Percentiles rank a stretch among this genome's conserved stretches.
Conservation (phyloP, 192 early-diverging fungal species). For the Coemansia sp. region DNA sequence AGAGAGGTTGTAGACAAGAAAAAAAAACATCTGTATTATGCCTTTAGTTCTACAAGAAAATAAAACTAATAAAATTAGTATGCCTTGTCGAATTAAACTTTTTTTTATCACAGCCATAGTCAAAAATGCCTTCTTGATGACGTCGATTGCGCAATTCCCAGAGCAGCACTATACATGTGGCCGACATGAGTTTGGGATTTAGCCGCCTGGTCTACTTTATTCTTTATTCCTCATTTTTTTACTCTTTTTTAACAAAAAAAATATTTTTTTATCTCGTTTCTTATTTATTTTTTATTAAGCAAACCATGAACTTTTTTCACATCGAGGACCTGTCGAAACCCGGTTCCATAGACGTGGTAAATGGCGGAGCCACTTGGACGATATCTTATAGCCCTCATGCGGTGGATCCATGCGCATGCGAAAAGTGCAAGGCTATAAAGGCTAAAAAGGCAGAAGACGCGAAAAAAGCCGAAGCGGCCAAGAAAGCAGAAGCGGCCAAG, state of each 20-base stretch:
- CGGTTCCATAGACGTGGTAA: constrained; percentile 28
- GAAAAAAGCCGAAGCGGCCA: constrained; percentile 24
- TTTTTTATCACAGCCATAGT: not conserved
- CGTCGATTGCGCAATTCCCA: not conserved
- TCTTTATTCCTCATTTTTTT: not conserved
- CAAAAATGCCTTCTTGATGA: not conserved
- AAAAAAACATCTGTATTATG: no score
- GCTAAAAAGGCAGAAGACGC: constrained; percentile 31
- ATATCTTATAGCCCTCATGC: constrained; percentile 35
- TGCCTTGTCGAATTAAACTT: not conserved
- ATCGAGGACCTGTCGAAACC: constrained; percentile 39
- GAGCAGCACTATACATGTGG: not conserved
- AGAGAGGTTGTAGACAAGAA: no score
- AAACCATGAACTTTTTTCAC: constrained; percentile 37
- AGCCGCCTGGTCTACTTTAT: no score
- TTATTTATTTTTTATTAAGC: not conserved
- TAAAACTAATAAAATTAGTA: not conserved
- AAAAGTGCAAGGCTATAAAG: constrained; percentile 25
- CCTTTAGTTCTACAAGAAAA: no score
- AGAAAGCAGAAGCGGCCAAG: constrained; percentile 30
- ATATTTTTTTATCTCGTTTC: not conserved
- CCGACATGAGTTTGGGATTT: no score
- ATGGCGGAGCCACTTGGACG: constrained; percentile 26
- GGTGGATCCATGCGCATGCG: constrained; percentile 30
- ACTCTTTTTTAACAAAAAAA: not conserved